phyloP scores from a whole-genome alignment of 2,329 filamentous ascomycete species.

The Trichoderma hamatum region DNA sequence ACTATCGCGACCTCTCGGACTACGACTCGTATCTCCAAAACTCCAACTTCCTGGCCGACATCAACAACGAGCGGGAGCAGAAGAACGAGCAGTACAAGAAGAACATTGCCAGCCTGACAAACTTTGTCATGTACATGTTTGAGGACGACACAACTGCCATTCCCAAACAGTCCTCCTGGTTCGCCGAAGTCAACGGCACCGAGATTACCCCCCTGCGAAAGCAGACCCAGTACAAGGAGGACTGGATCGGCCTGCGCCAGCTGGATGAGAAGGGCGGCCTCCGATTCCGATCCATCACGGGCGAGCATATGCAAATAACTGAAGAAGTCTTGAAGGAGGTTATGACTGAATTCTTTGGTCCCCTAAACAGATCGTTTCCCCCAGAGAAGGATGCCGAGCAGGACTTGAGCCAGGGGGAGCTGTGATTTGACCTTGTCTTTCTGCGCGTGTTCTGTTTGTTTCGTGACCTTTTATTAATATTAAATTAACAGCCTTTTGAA shows the following conservation, averaged over 20 bases:
- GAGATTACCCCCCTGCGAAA: constrained; percentile 69
- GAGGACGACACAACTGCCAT: constrained; percentile 82
- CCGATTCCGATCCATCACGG: constrained; percentile 71
- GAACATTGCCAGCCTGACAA: constrained; percentile 70
- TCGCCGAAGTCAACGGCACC: constrained; percentile 79
- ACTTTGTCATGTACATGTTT: constrained; percentile 89
- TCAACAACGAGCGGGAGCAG: constrained; percentile 83
- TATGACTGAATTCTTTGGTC: constrained; percentile 69
- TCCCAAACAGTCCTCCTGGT: constrained; percentile 90
- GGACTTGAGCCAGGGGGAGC: constrained; percentile 36
- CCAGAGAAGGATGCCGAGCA: constrained; percentile 31
- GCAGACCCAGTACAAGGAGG: constrained; percentile 77
- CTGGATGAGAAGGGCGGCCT: constrained; percentile 80
- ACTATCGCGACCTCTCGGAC: constrained; percentile 76
- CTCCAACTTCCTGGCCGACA: constrained; percentile 89
- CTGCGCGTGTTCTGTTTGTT: background rate
- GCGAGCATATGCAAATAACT: constrained; percentile 80
- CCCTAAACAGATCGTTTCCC: constrained; percentile 45
- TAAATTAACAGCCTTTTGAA: background rate
- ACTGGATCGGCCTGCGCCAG: constrained; percentile 85
- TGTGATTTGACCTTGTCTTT: constrained; percentile 35
- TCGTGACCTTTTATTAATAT: no score
- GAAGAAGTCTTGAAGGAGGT: constrained; percentile 66
- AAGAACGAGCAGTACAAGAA: constrained; percentile 77
- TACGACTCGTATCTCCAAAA: constrained; percentile 73